These are phyloP conservation scores for Tetrahymena borealis DNA, from an alignment of 73 alveolate species.

Conservation along the genomic window DNA sequence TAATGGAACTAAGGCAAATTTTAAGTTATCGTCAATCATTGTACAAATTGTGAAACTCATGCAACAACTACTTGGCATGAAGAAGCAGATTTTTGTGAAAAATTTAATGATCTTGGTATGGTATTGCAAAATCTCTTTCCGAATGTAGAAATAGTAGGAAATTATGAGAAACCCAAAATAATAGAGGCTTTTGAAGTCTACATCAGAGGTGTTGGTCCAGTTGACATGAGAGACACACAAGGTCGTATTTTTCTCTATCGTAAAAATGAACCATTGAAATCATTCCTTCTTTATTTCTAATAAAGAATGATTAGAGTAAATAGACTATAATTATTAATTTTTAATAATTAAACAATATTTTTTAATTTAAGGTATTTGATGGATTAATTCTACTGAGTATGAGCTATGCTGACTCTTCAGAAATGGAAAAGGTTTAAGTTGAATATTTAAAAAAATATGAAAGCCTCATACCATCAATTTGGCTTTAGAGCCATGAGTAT, in stretches of 20 bases:
- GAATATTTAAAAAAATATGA: constrained; percentile 25
- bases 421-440: constrained; percentile 52
- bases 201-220: constrained; percentile 89
- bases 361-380: constrained; percentile 41
- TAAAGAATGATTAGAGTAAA: constrained; percentile 25
- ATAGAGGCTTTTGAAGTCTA: constrained; percentile 91
- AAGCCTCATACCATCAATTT: constrained; percentile 31
- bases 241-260: constrained; percentile 88
- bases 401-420: constrained; percentile 79
- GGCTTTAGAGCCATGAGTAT: constrained; percentile 37
- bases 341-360: background rate
- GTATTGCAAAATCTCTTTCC: constrained; percentile 80
- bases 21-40: constrained; percentile 83
- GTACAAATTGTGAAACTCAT: constrained; percentile 86
- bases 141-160: constrained; percentile 81
- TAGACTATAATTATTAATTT: background rate
- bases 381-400: constrained; percentile 63
- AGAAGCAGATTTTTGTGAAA: constrained; percentile 82
- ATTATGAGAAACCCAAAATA: constrained; percentile 76
- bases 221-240: constrained; percentile 61
- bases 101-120: constrained; percentile 83
- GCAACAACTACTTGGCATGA: constrained; percentile 88
- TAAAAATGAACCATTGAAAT: constrained; percentile 49
- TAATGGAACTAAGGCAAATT: constrained; percentile 74
- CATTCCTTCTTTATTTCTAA: constrained; percentile 10